A percentile compares a stretch with the other conserved stretches of the same genome.
Conservation (phyloP, 768 basidiomycete species). For the Baorangia bicolor region DNA sequence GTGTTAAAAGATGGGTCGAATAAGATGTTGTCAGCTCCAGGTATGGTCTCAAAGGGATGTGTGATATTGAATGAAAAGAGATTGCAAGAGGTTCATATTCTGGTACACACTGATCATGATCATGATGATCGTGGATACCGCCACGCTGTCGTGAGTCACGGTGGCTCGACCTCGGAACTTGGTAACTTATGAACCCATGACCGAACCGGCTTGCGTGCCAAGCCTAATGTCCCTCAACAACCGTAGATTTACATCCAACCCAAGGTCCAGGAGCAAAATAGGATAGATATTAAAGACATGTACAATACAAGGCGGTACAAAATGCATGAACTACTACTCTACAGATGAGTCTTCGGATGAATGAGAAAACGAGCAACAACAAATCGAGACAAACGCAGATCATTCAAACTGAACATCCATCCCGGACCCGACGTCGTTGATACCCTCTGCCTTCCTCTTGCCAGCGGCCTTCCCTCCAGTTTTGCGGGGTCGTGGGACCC, state of each 20-base stretch:
- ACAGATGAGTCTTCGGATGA: constrained; percentile 23
- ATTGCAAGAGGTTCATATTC: background rate
- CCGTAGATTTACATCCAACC: background rate
- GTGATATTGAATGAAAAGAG: background rate
- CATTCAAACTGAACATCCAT: constrained; percentile 29
- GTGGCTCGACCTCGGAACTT: too few species aligned
- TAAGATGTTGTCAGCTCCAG: background rate
- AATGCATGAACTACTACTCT: constrained; percentile 32
- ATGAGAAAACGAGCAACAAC: constrained; percentile 13
- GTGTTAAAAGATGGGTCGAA: background rate
- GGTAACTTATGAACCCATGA: too few species aligned
- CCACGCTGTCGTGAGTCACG: background rate
- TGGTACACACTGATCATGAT: background rate
- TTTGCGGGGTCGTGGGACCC: constrained; percentile 27
- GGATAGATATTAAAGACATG: constrained; percentile 28
- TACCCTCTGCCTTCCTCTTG: constrained; percentile 31
- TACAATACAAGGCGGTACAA: constrained; percentile 32
- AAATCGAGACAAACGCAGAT: constrained; percentile 14
- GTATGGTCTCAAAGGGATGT: background rate
- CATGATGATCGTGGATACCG: background rate
- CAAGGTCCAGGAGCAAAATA: constrained; percentile 2
- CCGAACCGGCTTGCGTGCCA: too few species aligned
- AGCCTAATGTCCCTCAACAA: background rate
- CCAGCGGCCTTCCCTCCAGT: constrained; percentile 30
- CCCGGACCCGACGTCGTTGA: constrained; percentile 24